phyloP scores from a whole-genome alignment of 371 early-diverging fungal species.

The Mortierella sp. region DNA sequence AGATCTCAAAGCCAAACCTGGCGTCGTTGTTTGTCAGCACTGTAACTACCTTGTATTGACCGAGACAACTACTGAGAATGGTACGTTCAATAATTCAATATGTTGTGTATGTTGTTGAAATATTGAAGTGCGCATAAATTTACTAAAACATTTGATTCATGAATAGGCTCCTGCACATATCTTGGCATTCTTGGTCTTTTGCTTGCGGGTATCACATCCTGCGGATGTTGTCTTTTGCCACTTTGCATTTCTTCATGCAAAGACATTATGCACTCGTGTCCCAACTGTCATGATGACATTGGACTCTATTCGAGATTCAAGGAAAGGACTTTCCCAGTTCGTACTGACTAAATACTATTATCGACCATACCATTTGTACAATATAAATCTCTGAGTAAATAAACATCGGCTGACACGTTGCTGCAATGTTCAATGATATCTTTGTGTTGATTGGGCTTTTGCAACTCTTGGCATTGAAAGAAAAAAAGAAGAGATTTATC shows the following conservation, averaged over 20 bases:
- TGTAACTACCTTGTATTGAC: constrained; percentile 46
- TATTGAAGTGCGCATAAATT: no score
- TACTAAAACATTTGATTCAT: background rate
- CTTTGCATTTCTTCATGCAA: constrained; percentile 47
- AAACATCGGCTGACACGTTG: no score
- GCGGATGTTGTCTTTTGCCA: constrained; percentile 53
- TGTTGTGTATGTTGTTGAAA: background rate
- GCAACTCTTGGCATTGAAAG: background rate
- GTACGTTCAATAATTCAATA: constrained; percentile 9
- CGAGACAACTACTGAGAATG: constrained; percentile 44
- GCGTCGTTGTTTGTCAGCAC: constrained; percentile 48
- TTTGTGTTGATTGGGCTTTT: no score
- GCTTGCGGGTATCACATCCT: constrained; percentile 41
- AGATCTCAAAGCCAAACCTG: constrained; percentile 36
- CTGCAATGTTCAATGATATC: no score
- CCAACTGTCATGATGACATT: constrained; percentile 50
- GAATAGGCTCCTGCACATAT: constrained; percentile 51
- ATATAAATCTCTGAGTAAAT: no score
- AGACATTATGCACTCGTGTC: constrained; percentile 54
- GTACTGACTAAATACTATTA: background rate
- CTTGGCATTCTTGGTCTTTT: constrained; percentile 42
- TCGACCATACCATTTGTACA: no score
- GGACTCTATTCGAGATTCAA: constrained; percentile 38
- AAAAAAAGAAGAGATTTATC: no score
- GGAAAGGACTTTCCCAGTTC: constrained; percentile 24